Base-by-base conservation (phyloP, 169 alveolate species). In the Toxoplasma gondii region DNA sequence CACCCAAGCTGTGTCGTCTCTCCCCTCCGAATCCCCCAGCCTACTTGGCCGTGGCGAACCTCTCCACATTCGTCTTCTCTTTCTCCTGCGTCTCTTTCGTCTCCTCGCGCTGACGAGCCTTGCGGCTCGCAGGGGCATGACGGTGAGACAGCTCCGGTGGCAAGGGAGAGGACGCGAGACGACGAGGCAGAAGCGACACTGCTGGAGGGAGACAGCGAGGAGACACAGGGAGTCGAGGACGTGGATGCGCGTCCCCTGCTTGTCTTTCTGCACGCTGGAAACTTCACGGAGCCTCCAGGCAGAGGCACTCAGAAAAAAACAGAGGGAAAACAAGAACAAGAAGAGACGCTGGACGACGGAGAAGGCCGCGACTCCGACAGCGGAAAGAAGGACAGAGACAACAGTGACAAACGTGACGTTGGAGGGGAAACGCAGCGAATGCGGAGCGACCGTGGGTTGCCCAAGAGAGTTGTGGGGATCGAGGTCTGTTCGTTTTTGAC, bases 401-500 rank as follows among this genome's bases (percentile, higher is more conserved):
- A 38, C 54, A 31, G 64, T 17, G 29, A 38, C 53, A 12, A 36
- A 49, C 64, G 53, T 0, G 78, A 49, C 54, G 4, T 31, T 34
- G 64, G 27, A 29, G 80, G 38, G 41, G 53, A 5, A 17, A 54
- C 27, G 92, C 39, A 41, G 92, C n/a, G 43, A 38, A 38, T 17
- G 53, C 54, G 41, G 41, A 78, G n/a, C 4, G 31, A 39, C 39
- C 74, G 17, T 36, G 84, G 86, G 7, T 16, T 67, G n/a, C 45
- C 43, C 69, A 0, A 82, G 36, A 0, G 64, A 24, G 86, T 91
- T 34, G 88, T 74, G 53, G 80, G 94, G 17, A 29, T 92, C 27
- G 91, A 92, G 34, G 43, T 53, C 19, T 88, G 88, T 91, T 27
- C 91, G 22, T 17, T 81, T 22, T 67, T 92, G 9, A 69, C 94